Base-by-base conservation (phyloP, 257 asterid species). In the Gentiana dahurica region DNA sequence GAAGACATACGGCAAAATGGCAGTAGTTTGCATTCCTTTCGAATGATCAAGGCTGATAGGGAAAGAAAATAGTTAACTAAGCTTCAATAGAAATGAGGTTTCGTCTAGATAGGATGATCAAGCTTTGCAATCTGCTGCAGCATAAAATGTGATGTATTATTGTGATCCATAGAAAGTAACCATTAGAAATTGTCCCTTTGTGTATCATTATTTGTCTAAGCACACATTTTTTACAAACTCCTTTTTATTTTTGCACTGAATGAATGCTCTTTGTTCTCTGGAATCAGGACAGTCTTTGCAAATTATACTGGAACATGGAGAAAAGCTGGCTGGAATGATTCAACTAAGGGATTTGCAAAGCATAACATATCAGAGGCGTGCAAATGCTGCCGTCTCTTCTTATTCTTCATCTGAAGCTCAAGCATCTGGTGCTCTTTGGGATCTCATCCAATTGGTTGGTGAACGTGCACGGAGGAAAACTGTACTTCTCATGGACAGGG, bases 401-500 rank as follows among this genome's bases (percentile, higher is more conserved):
- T 72, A 62, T 67, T 73, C 79, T 60, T 69, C 68, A 70, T 77
- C 94, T 53, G 84, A 77, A 71, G 55, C 64, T 71, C 81, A 65
- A 15, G 64, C 77, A 67, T 74, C 94, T 65, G 94, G 95, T 61
- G 86, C 96, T 71, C 88, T 87, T 50, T 91, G 98, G 98, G 96
- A 85, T 78, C 89, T 91, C 58, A 85, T 87, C 63, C 98, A 91
- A 71, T 71, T 87, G 69, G 94, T 85, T 37, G 98, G 98, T 37
- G 96, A 91, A 71, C 81, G 77, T 77, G 81, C 96, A 53, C 96
- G 98, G 39, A 71, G 94, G 49, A 81, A 71, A 70, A 81, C 95
- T 47, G 94, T 91, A 73, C 94, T 91, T 65, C 63, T 91, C 84
- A 91, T 91, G 96, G 98, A 91, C 71, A 91, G 96, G 70, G 96